A percentile compares a stretch with the other conserved stretches of the same genome.
Conservation (phyloP, 2,329 filamentous ascomycete genomes). For the Trichoderma asperellum region DNA sequence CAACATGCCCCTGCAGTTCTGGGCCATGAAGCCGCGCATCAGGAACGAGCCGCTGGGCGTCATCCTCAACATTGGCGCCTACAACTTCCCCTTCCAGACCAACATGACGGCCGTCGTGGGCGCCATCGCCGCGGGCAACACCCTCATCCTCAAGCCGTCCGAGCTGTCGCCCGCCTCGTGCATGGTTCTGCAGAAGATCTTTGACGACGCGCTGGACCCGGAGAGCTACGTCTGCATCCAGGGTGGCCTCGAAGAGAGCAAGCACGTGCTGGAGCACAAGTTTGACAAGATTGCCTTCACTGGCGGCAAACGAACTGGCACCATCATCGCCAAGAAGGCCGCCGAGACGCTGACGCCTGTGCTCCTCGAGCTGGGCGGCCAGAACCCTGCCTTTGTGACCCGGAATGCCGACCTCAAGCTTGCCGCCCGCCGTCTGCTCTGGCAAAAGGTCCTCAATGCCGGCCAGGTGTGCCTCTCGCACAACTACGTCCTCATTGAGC, state of each 20-base stretch:
- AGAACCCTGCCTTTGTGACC: slow-evolving; percentile 90
- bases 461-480: slow-evolving; percentile 93
- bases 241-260: slow-evolving; percentile 79
- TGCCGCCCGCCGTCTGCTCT: slow-evolving; percentile 82
- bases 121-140: slow-evolving; percentile 90
- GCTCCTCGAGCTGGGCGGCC: slow-evolving; percentile 85
- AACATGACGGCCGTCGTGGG: slow-evolving; percentile 79
- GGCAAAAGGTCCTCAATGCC: slow-evolving; percentile 84
- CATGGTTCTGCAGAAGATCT: slow-evolving; percentile 76
- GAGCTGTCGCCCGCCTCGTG: slow-evolving; percentile 78
- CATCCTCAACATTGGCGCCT: slow-evolving; percentile 85
- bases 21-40: slow-evolving; percentile 72
- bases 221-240: slow-evolving; percentile 78
- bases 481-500: slow-evolving; percentile 88
- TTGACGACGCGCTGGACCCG: slow-evolving; percentile 76
- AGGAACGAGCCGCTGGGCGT: slow-evolving; percentile 86
- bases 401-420: slow-evolving; percentile 78
- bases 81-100: slow-evolving; percentile 91
- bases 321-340: slow-evolving; percentile 86
- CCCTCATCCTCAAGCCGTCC: slow-evolving; percentile 86
- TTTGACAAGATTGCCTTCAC: slow-evolving; percentile 99
- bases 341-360: slow-evolving; percentile 88
- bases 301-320: slow-evolving; percentile 76
- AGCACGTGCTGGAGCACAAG: slow-evolving; percentile 79
- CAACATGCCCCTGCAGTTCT: slow-evolving; percentile 71